A percentile compares a stretch with the other conserved stretches of the same genome.
phyloP scores from a whole-genome alignment of 352 stramenopile species.

The Pythium pectinolyticum region DNA sequence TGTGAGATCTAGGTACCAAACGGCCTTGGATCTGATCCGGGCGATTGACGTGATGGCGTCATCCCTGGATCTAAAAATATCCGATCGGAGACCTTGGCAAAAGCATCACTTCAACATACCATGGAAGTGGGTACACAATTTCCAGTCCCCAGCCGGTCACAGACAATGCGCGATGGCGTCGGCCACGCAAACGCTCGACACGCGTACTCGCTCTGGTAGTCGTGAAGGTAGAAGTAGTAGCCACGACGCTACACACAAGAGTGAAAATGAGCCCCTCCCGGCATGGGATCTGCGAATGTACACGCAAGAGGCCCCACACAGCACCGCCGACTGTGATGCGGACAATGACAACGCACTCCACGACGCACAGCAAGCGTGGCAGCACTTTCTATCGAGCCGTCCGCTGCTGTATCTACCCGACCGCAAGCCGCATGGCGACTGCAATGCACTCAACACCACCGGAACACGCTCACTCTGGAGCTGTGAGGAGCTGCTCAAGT shows the following conservation, averaged over 20 bases:
- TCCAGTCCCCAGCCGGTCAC: too few species aligned
- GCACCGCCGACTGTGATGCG: background rate
- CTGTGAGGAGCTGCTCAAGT: slow-evolving; percentile 39
- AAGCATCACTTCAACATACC: too few species aligned
- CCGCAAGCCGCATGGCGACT: slow-evolving; percentile 39
- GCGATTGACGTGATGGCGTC: background rate
- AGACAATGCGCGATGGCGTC: background rate
- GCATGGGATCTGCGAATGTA: slow-evolving; percentile 46
- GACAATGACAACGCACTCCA: slow-evolving; percentile 22
- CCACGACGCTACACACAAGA: too few species aligned
- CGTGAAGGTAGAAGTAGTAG: too few species aligned
- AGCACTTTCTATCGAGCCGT: slow-evolving; percentile 30
- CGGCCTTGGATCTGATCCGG: slow-evolving; percentile 2
- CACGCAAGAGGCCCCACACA: slow-evolving; percentile 38
- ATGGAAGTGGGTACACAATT: too few species aligned
- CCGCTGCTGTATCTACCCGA: slow-evolving; percentile 53
- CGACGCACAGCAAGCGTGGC: slow-evolving; percentile 35
- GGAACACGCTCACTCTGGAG: slow-evolving; percentile 43
- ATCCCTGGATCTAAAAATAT: background rate
- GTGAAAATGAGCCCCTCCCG: background rate
- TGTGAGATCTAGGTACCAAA: too few species aligned
- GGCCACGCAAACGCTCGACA: too few species aligned
- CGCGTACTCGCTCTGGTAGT: too few species aligned
- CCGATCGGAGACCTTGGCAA: too few species aligned
- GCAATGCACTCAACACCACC: slow-evolving; percentile 37